A percentile compares a stretch with the other conserved stretches of the same genome.
phyloP scores from a whole-genome alignment of 257 asterid species.

The Coffea eugenioides region DNA sequence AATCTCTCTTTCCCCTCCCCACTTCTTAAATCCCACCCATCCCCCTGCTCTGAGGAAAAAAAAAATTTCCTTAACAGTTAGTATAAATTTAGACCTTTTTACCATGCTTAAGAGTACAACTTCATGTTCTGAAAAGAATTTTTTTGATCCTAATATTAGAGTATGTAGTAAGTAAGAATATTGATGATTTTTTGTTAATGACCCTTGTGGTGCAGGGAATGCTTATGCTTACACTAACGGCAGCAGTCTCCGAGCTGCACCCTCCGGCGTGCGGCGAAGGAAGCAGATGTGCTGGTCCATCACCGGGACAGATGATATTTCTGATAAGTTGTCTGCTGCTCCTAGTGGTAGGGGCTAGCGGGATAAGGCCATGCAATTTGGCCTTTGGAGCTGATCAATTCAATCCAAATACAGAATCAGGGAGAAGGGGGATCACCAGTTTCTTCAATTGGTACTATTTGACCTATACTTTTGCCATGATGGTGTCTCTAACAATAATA shows the following conservation, averaged over 20 bases:
- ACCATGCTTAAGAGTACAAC: no score
- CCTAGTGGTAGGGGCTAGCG: slow-evolving; percentile 62
- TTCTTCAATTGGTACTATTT: slow-evolving; percentile 87
- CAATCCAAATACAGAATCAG: slow-evolving; percentile 61
- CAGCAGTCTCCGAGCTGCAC: slow-evolving; percentile 51
- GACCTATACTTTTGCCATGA: slow-evolving; percentile 68
- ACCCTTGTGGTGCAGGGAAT: slow-evolving; percentile 43
- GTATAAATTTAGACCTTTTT: no score
- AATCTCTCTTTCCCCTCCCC: no score
- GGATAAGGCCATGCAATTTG: slow-evolving; percentile 73
- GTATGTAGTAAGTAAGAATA: neutral
- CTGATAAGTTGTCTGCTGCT: slow-evolving; percentile 48
- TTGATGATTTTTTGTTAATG: neutral
- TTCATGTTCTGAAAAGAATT: neutral
- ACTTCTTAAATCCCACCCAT: no score
- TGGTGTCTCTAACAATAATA: slow-evolving; percentile 61
- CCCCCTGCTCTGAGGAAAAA: no score
- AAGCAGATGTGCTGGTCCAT: slow-evolving; percentile 45
- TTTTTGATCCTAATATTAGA: neutral
- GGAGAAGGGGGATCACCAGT: slow-evolving; percentile 60
- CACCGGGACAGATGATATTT: slow-evolving; percentile 49
- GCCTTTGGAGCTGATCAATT: slow-evolving; percentile 87
- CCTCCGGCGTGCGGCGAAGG: slow-evolving; percentile 59
- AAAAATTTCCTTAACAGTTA: no score
- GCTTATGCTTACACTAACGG: slow-evolving; percentile 53